Evolutionary conservation across 768 basidiomycete species (phyloP).

Genomic region (Thelephora ganbajun): DNA sequence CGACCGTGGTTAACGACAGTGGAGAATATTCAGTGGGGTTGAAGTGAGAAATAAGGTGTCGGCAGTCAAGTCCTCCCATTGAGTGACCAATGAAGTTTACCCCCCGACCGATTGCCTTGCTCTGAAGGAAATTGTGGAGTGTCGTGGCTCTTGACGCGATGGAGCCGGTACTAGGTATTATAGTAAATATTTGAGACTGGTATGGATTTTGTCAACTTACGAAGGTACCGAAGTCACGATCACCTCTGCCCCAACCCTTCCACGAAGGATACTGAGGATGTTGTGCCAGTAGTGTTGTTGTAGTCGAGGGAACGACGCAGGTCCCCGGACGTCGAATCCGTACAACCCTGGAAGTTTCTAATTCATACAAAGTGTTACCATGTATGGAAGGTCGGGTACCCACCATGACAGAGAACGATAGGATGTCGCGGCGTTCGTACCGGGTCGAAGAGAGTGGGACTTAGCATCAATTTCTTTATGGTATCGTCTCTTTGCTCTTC

Average conservation of each 20-base stretch:
- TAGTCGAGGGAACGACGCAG: conserved; percentile 65
- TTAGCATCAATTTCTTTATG: conserved; percentile 58
- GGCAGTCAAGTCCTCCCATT: conserved; percentile 95
- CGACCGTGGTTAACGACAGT: conserved; percentile 75
- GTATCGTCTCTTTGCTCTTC: conserved; percentile 19
- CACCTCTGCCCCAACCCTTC: conserved; percentile 84
- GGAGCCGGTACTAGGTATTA: conserved; percentile 62
- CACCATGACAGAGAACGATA: conserved; percentile 93
- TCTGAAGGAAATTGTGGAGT: conserved; percentile 58
- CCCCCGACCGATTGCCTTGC: conserved; percentile 56
- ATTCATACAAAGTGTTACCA: background rate
- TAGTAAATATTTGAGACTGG: background rate
- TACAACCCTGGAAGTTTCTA: conserved; percentile 47
- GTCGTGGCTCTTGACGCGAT: conserved; percentile 67
- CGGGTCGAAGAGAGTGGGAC: conserved; percentile 71
- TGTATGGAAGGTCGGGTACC: conserved; percentile 11
- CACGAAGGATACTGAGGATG: conserved; percentile 64
- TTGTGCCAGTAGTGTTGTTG: conserved; percentile 93
- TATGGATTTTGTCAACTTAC: conserved; percentile 29
- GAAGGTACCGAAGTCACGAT: conserved; percentile 90
- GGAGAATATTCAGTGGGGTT: conserved; percentile 75
- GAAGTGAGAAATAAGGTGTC: conserved; percentile 81
- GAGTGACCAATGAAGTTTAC: conserved; percentile 93
- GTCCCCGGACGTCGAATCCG: conserved; percentile 87
- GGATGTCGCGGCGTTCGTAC: conserved; percentile 72